phyloP scores from a whole-genome alignment of 129 eudicot genomes.

The Chrysanthemum lavandulifolium region DNA sequence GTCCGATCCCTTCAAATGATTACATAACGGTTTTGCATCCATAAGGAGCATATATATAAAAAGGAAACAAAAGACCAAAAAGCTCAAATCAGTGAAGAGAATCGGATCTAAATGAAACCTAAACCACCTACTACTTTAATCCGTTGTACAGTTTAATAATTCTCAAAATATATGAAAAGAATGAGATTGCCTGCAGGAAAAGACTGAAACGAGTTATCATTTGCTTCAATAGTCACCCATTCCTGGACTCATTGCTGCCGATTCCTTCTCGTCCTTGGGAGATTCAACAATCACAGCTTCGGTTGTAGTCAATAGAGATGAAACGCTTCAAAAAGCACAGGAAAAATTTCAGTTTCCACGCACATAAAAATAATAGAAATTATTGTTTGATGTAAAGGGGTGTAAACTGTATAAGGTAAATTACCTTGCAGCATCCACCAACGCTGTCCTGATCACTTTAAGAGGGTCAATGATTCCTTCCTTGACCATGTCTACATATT shows the following conservation, averaged over 20 bases:
- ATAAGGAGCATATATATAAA: constrained; percentile 9
- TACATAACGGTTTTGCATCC: constrained; percentile 8
- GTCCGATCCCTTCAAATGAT: not conserved
- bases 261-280: constrained; percentile 48
- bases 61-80: not conserved
- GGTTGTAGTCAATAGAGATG: constrained; percentile 70
- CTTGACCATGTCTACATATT: constrained; percentile 64
- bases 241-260: constrained; percentile 43
- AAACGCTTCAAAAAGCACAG: constrained; percentile 35
- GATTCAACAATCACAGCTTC: constrained; percentile 69
- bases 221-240: constrained; percentile 49
- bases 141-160: constrained; percentile 22
- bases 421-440: constrained; percentile 72
- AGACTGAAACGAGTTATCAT: not conserved
- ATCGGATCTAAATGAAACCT: constrained; percentile 17
- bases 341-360: not conserved
- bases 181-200: constrained; percentile 10
- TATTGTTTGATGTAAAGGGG: not conserved
- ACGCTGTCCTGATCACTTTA: constrained; percentile 71
- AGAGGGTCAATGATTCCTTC: constrained; percentile 71
- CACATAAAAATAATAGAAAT: not conserved
- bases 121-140: constrained; percentile 3
- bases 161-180: constrained; percentile 3
- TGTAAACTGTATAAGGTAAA: not conserved
- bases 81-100: constrained; percentile 18